These are phyloP conservation scores for Neurospora sp. DNA, from an alignment of 495 filamentous ascomycete species.

Conservation along the genomic window DNA sequence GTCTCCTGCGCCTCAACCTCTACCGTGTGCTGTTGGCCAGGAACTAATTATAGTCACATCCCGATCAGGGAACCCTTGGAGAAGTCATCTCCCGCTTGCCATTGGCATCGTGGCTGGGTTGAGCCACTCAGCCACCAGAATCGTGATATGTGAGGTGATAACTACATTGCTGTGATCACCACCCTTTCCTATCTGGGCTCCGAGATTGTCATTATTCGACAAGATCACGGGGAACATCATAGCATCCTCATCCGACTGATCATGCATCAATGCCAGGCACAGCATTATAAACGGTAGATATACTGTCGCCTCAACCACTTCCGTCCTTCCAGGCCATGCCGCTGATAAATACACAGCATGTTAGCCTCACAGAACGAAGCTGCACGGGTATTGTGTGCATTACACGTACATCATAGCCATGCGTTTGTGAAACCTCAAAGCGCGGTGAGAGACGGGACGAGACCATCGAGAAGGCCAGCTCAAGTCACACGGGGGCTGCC, in stretches of 20 bases:
- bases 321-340: background rate
- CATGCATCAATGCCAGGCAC: background rate
- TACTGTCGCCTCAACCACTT: background rate
- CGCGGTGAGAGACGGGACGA: slow-evolving; percentile 11
- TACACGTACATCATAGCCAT: background rate
- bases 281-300: background rate
- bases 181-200: background rate
- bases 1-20: background rate
- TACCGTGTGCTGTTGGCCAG: background rate
- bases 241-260: background rate
- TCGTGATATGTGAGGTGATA: background rate
- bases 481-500: background rate
- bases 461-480: background rate
- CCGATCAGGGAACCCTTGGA: background rate
- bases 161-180: background rate
- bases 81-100: background rate
- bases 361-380: background rate
- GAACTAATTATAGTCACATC: background rate
- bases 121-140: background rate
- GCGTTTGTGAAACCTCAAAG: slow-evolving; percentile 15
- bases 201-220: background rate
- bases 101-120: background rate
- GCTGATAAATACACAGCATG: background rate
- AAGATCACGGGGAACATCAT: background rate
- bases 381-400: background rate